Percentiles rank a stretch among this genome's conserved stretches.
Conservation (phyloP, 2,329 filamentous ascomycete species). For the Fusarium multiceps region DNA sequence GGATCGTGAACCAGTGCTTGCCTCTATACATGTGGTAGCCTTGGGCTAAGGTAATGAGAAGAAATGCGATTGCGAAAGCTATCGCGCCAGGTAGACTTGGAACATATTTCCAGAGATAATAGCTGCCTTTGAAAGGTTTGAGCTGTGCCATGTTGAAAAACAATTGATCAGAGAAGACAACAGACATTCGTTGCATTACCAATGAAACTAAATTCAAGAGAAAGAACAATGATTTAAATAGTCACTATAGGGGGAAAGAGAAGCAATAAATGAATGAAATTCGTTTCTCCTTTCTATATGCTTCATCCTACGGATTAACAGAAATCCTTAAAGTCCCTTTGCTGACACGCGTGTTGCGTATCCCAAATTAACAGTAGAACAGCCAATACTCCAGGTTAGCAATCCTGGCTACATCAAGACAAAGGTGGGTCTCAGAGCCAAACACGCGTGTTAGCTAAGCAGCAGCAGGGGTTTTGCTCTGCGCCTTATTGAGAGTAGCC, state of each 20-base stretch:
- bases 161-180: no score
- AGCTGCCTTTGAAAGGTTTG: slow-evolving; percentile 4
- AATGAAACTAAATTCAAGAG: fast-evolving
- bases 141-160: slow-evolving; percentile 8
- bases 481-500: fast-evolving
- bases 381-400: neutral
- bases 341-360: slow-evolving; percentile 37
- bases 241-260: fast-evolving
- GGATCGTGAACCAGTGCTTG: slow-evolving; percentile 61
- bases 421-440: neutral
- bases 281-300: neutral
- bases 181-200: no score
- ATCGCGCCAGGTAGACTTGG: slow-evolving; percentile 59
- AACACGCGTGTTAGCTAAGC: slow-evolving; percentile 39
- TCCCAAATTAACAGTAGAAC: neutral
- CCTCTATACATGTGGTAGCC: slow-evolving; percentile 55
- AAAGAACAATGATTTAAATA: no score
- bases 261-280: fast-evolving
- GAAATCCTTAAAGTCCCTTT: fast-evolving
- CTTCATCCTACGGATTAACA: neutral
- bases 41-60: slow-evolving; percentile 56
- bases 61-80: slow-evolving; percentile 57
- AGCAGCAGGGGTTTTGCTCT: fast-evolving
- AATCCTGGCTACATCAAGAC: neutral
- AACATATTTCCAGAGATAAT: slow-evolving; percentile 46